Evolutionary conservation across 345 rosid genomes (phyloP).

Genomic region (Dipteronia sinensis): DNA sequence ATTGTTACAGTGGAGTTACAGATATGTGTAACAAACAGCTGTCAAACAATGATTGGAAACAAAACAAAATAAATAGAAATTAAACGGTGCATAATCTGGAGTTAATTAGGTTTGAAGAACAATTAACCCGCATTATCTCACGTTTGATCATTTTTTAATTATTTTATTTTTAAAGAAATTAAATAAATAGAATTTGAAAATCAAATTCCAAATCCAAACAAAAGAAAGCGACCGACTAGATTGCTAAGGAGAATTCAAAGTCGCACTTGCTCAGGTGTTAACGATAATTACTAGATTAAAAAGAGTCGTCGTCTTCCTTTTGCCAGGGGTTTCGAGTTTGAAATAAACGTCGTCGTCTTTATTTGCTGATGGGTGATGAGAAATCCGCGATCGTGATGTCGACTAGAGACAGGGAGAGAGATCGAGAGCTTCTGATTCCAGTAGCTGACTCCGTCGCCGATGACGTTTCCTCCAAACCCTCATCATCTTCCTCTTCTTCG

Average conservation of each 20-base stretch:
- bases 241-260: constrained; percentile 13
- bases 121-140: neutral
- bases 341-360: neutral
- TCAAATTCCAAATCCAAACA: neutral
- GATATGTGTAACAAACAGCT: neutral
- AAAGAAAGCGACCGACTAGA: neutral
- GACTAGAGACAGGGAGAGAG: constrained; percentile 60
- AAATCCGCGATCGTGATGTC: constrained; percentile 69
- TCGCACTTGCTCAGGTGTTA: neutral
- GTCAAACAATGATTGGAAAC: constrained; percentile 15
- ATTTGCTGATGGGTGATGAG: constrained; percentile 67
- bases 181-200: neutral
- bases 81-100: neutral
- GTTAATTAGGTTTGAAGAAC: neutral
- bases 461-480: constrained; percentile 58
- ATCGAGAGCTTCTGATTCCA: constrained; percentile 93
- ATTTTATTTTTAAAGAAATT: neutral
- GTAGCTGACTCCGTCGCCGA: constrained; percentile 55
- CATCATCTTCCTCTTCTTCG: constrained; percentile 65
- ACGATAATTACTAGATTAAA: neutral
- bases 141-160: neutral
- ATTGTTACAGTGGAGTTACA: neutral
- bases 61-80: neutral
- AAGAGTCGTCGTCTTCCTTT: neutral
- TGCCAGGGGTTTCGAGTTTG: constrained; percentile 21